Conservation (phyloP, 768 basidiomycete species). For the Serpula lacrymans region DNA sequence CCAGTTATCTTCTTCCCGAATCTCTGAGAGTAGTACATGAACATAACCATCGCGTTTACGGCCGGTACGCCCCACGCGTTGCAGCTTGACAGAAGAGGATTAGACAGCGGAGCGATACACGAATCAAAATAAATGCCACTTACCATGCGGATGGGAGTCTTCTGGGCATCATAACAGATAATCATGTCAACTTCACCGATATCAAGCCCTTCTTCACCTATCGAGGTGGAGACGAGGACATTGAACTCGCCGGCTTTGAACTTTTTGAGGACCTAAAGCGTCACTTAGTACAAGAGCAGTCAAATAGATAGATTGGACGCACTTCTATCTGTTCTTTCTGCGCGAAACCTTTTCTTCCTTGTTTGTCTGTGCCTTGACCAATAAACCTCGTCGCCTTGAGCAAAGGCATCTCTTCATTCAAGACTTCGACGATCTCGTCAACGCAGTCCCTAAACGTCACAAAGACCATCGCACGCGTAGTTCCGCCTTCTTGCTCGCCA, state of each 20-base stretch:
- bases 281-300: constrained; percentile 7
- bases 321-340: constrained; percentile 94
- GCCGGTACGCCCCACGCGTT: constrained; percentile 93
- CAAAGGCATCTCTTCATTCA: constrained; percentile 74
- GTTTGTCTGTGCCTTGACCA: constrained; percentile 84
- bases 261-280: constrained; percentile 68
- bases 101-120: constrained; percentile 3
- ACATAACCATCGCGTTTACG: constrained; percentile 87
- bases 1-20: constrained; percentile 88
- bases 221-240: constrained; percentile 91
- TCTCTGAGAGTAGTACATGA: constrained; percentile 88
- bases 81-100: constrained; percentile 54
- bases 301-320: constrained; percentile 14
- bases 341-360: constrained; percentile 81
- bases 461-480: constrained; percentile 90
- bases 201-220: constrained; percentile 97
- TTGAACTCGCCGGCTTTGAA: constrained; percentile 90
- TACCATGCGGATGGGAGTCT: constrained; percentile 96
- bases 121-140: constrained; percentile 14
- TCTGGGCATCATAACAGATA: constrained; percentile 94
- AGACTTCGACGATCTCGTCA: constrained; percentile 80
- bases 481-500: constrained; percentile 37
- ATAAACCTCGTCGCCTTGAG: constrained; percentile 85
- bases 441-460: constrained; percentile 87
- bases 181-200: constrained; percentile 98